phyloP scores from a whole-genome alignment of 495 filamentous ascomycete genomes.

The Neurospora sp. region DNA sequence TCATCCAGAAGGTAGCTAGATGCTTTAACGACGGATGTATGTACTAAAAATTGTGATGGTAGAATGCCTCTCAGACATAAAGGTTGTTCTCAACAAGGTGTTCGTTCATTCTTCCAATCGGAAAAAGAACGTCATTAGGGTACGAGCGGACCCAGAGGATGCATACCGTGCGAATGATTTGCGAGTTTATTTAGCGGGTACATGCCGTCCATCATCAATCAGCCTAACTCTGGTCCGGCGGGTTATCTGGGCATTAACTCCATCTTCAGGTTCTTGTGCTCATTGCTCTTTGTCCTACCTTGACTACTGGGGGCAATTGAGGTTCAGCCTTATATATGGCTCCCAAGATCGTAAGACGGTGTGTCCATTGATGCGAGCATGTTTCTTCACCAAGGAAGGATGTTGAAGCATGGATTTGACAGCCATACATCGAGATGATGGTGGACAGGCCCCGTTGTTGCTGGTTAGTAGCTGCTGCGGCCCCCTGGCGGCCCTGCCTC shows the following conservation, averaged over 20 bases:
- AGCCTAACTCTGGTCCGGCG: neutral
- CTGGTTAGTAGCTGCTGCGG: neutral
- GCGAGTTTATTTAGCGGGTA: neutral
- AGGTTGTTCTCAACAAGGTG: neutral
- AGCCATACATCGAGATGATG: neutral
- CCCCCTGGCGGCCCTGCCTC: neutral
- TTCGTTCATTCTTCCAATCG: neutral
- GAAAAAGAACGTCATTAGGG: neutral
- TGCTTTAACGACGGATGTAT: neutral
- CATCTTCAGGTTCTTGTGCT: neutral
- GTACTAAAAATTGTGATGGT: neutral
- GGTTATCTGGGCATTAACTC: neutral
- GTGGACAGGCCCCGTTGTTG: neutral
- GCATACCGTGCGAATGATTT: neutral
- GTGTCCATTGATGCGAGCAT: neutral
- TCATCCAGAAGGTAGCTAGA: neutral
- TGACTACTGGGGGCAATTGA: neutral
- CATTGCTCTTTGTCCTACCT: neutral
- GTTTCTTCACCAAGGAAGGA: neutral
- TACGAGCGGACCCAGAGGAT: neutral
- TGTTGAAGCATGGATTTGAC: neutral
- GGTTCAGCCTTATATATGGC: neutral
- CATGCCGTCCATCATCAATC: neutral
- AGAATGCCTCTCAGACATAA: neutral
- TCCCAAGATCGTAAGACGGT: neutral